phyloP scores from a whole-genome alignment of 306 rosid genomes.

The Cicer chorassanicum region DNA sequence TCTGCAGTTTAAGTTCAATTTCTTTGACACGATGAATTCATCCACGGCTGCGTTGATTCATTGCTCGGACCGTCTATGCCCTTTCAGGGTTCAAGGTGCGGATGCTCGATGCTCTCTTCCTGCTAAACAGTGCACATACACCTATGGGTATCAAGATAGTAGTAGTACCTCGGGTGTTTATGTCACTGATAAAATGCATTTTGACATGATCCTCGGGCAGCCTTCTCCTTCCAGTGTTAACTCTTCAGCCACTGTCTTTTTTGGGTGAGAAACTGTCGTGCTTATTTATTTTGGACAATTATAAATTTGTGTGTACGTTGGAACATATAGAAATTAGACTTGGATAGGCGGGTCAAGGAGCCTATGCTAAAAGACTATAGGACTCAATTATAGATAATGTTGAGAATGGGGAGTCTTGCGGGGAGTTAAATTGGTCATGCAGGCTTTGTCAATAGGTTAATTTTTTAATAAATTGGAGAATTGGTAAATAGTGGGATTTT shows the following conservation, averaged over 20 bases:
- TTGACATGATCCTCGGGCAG: constrained; percentile 81
- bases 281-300: constrained; percentile 3
- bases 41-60: constrained; percentile 65
- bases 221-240: constrained; percentile 59
- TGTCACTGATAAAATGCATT: constrained; percentile 71
- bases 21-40: constrained; percentile 74
- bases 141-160: constrained; percentile 85
- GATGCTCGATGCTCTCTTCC: constrained; percentile 68
- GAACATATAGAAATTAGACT: too few species aligned
- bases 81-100: constrained; percentile 61
- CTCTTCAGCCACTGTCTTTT: constrained; percentile 76
- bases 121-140: constrained; percentile 71
- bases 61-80: constrained; percentile 79
- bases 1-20: constrained; percentile 80
- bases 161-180: constrained; percentile 88
- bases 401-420: too few species aligned
- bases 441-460: too few species aligned
- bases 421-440: too few species aligned
- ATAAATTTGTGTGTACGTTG: not conserved
- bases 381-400: too few species aligned
- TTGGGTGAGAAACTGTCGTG: constrained; percentile 72
- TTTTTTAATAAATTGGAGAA: too few species aligned
- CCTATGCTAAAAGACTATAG: too few species aligned
- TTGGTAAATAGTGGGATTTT: too few species aligned
- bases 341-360: too few species aligned